phyloP scores from a whole-genome alignment of 164 flowering plant species.

The Malania oleifera region DNA sequence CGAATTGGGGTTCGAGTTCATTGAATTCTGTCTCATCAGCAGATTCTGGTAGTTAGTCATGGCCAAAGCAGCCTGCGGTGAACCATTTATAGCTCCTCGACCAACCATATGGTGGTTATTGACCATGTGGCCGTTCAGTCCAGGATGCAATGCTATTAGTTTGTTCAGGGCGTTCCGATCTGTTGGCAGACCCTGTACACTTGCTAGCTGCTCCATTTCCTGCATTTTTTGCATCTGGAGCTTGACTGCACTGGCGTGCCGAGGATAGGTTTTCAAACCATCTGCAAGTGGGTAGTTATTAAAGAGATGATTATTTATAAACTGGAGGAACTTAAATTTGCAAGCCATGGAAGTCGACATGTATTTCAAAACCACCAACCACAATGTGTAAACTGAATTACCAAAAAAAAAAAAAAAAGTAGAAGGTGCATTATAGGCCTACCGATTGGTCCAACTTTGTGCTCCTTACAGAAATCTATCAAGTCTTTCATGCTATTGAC shows the following conservation, averaged over 20 bases:
- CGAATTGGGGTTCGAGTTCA: conserved; percentile 49
- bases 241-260: conserved; percentile 48
- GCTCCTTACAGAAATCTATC: conserved; percentile 69
- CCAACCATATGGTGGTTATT: conserved; percentile 38
- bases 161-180: conserved; percentile 59
- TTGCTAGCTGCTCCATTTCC: conserved; percentile 68
- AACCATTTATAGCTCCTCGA: conserved; percentile 46
- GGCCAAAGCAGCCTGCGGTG: conserved; percentile 63
- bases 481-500: conserved; percentile 93
- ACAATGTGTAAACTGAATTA: background rate
- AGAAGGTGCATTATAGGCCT: conserved; percentile 8
- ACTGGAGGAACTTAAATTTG: no score
- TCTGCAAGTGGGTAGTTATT: conserved; percentile 40
- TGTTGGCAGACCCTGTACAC: conserved; percentile 54
- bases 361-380: background rate
- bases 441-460: conserved; percentile 85
- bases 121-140: conserved; percentile 40
- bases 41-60: conserved; percentile 66
- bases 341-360: no score
- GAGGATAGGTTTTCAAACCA: conserved; percentile 79
- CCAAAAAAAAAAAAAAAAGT: background rate
- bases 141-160: conserved; percentile 63
- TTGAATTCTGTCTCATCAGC: conserved; percentile 58
- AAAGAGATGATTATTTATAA: background rate
- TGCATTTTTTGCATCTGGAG: conserved; percentile 70